These are phyloP conservation scores for Solanum rostratum DNA, from an alignment of 257 asterid species.

Conservation along the genomic window DNA sequence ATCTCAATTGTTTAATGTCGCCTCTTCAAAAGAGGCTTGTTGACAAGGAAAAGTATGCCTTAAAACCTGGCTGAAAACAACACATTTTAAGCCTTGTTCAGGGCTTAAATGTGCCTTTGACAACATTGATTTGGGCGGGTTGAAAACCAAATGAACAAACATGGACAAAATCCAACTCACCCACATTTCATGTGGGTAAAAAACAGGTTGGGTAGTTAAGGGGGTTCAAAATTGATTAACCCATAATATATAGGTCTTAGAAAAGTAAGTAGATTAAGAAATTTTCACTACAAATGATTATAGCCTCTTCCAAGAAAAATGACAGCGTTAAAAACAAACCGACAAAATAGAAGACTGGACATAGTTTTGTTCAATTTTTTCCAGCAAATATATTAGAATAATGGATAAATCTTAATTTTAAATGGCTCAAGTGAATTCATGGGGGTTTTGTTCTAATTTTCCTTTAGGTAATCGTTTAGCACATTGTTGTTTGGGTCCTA, in stretches of 20 bases:
- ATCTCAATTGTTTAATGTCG: background rate
- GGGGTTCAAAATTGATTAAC: background rate
- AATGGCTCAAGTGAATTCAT: background rate
- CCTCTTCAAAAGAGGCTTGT: background rate
- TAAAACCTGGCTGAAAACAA: background rate
- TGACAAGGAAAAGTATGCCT: background rate
- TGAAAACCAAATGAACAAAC: background rate
- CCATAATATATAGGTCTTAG: background rate
- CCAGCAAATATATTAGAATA: background rate
- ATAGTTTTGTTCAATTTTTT: background rate
- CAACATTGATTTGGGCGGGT: background rate
- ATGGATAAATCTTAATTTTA: background rate
- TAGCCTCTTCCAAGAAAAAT: background rate
- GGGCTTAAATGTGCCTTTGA: background rate
- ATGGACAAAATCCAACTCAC: background rate
- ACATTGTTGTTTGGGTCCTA: background rate
- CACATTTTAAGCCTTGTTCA: background rate
- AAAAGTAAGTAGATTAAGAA: background rate
- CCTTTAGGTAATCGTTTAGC: background rate
- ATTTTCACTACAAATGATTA: background rate
- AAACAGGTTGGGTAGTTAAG: background rate
- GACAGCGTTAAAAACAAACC: background rate
- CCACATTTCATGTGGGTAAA: background rate
- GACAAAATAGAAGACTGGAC: background rate
- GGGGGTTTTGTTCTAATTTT: background rate